Conservation (phyloP, 768 basidiomycete genomes). For the Tulasnella sp. region DNA sequence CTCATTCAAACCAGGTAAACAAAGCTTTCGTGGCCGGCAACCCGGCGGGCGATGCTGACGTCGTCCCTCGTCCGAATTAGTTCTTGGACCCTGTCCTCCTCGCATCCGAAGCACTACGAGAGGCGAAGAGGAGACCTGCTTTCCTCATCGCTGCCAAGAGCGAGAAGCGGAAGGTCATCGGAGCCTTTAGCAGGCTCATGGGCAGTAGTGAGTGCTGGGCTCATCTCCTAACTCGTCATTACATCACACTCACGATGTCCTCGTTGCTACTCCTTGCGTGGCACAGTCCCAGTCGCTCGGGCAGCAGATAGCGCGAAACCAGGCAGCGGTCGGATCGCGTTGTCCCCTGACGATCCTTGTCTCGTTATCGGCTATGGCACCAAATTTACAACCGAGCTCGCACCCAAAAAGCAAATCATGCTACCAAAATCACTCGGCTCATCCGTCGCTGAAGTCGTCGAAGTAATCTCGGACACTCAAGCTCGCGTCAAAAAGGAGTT, state of each 20-base stretch:
- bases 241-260: neutral
- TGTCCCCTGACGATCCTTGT: slow-evolving; percentile 70
- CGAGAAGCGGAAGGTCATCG: slow-evolving; percentile 70
- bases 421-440: slow-evolving; percentile 74
- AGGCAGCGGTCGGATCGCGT: slow-evolving; percentile 61
- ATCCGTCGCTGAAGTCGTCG: slow-evolving; percentile 70
- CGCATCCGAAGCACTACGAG: slow-evolving; percentile 75
- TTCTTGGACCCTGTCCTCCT: slow-evolving; percentile 88
- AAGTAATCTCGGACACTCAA: slow-evolving; percentile 83
- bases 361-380: slow-evolving; percentile 79
- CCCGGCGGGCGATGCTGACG: neutral
- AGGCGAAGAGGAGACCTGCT: slow-evolving; percentile 71
- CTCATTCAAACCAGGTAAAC: slow-evolving; percentile 81
- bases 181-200: slow-evolving; percentile 74
- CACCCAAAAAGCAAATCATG: slow-evolving; percentile 75
- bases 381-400: slow-evolving; percentile 62
- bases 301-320: slow-evolving; percentile 78
- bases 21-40: slow-evolving; percentile 19
- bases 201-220: slow-evolving; percentile 59
- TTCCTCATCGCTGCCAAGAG: slow-evolving; percentile 88
- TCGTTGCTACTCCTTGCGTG: slow-evolving; percentile 19
- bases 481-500: slow-evolving; percentile 81
- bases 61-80: slow-evolving; percentile 35
- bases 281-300: slow-evolving; percentile 80
- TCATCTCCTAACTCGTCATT: neutral